phyloP scores from a whole-genome alignment of 495 filamentous ascomycete species.

The Talaromyces trachyspermus region DNA sequence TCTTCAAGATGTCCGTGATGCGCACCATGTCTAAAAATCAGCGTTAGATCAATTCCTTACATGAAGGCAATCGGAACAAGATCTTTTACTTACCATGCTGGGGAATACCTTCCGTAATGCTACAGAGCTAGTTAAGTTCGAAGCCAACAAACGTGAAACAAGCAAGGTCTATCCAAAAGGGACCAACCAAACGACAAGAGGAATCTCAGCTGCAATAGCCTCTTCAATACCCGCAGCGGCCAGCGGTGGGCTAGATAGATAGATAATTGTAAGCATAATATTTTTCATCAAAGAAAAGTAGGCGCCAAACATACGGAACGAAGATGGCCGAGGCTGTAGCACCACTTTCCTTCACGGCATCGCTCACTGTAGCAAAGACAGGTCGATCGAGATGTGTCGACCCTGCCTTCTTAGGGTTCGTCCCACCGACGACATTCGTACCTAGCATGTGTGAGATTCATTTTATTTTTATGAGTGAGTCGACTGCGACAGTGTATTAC shows the following conservation, averaged over 20 bases:
- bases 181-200: slow-evolving; percentile 78
- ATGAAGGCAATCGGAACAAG: background rate
- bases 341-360: slow-evolving; percentile 86
- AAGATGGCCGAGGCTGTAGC: slow-evolving; percentile 93
- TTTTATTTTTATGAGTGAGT: slow-evolving; percentile 14
- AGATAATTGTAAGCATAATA: background rate
- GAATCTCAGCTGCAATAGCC: slow-evolving; percentile 85
- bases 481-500: slow-evolving; percentile 45
- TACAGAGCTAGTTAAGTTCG: slow-evolving; percentile 16
- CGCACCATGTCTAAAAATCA: slow-evolving; percentile 82
- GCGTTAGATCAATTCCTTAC: background rate
- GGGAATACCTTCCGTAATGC: slow-evolving; percentile 96
- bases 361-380: slow-evolving; percentile 83
- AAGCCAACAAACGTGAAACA: slow-evolving; percentile 2
- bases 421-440: slow-evolving; percentile 95
- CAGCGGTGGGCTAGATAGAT: slow-evolving; percentile 61
- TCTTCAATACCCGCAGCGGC: slow-evolving; percentile 96
- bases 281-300: background rate
- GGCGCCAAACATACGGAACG: slow-evolving; percentile 62
- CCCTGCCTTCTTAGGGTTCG: slow-evolving; percentile 98
- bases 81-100: slow-evolving; percentile 68
- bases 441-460: slow-evolving; percentile 47
- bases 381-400: slow-evolving; percentile 80
- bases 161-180: slow-evolving; percentile 11
- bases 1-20: slow-evolving; percentile 96